phyloP scores from a whole-genome alignment of 2,329 filamentous ascomycete genomes.

The Cercospora canescens region DNA sequence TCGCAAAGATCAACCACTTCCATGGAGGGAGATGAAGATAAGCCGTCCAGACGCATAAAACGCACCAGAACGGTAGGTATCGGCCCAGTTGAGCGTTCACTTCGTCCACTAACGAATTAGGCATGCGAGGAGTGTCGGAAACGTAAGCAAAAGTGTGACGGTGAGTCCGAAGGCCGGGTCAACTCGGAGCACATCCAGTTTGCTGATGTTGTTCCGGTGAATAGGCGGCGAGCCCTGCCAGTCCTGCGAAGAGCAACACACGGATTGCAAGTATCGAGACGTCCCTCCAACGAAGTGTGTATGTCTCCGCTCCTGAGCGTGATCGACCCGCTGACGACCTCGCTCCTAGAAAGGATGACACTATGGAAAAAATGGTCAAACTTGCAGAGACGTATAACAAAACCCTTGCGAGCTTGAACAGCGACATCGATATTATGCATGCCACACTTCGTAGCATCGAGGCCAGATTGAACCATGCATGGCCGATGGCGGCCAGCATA shows the following conservation, averaged over 20 bases:
- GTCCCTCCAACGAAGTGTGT: conserved; percentile 24
- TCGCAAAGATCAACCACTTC: conserved; percentile 5
- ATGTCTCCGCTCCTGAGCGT: neutral
- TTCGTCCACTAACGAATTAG: conserved; percentile 9
- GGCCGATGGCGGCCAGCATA: neutral
- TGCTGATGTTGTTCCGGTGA: neutral
- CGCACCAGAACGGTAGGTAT: conserved; percentile 19
- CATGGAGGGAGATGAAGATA: conserved; percentile 8
- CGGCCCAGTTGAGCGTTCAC: neutral
- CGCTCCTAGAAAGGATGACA: conserved; percentile 22
- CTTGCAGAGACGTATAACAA: conserved; percentile 23
- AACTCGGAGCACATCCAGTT: conserved; percentile 49
- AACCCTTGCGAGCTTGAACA: conserved; percentile 17
- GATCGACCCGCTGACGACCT: conserved; percentile 1
- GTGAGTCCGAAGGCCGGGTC: conserved; percentile 38
- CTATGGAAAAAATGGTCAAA: conserved; percentile 24
- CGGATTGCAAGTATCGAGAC: conserved; percentile 24
- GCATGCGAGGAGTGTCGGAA: conserved; percentile 79
- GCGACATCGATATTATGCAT: conserved; percentile 20
- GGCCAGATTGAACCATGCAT: conserved; percentile 17
- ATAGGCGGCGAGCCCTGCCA: conserved; percentile 17
- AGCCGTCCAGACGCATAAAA: conserved; percentile 17
- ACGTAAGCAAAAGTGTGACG: conserved; percentile 96
- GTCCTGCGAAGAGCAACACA: conserved; percentile 22
- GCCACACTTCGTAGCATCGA: conserved; percentile 21